Percentiles rank a stretch among this genome's conserved stretches.
These are phyloP conservation scores for Akanthomyces muscarius DNA, from an alignment of 2,329 filamentous ascomycete genomes.

Conservation along the genomic window DNA sequence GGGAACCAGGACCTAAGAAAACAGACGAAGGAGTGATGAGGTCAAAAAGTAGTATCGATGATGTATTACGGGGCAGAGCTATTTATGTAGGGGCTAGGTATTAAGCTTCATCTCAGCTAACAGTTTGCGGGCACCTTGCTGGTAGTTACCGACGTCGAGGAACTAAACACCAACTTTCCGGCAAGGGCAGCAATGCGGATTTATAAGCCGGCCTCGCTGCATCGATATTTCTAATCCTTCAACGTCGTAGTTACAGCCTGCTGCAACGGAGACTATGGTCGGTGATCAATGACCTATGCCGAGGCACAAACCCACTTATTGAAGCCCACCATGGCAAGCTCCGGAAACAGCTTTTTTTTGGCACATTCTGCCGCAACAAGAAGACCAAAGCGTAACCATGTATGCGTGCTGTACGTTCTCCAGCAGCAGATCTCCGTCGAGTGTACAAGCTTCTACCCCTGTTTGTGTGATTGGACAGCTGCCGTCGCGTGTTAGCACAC, in stretches of 20 bases:
- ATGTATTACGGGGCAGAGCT: background rate
- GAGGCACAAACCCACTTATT: conserved; percentile 2
- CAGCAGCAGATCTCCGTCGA: too few species aligned
- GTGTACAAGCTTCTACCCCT: too few species aligned
- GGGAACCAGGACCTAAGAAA: background rate
- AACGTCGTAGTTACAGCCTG: background rate
- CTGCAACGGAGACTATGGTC: background rate
- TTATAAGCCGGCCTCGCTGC: background rate
- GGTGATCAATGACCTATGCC: background rate
- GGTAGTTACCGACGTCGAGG: background rate
- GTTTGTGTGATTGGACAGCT: background rate
- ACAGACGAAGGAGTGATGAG: background rate
- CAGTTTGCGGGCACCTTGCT: background rate
- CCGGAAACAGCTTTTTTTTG: background rate
- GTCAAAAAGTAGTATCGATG: background rate
- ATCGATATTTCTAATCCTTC: background rate
- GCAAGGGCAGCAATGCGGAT: background rate
- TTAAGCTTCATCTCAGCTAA: background rate
- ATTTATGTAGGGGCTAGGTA: background rate
- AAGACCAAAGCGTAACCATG: too few species aligned
- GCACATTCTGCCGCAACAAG: background rate
- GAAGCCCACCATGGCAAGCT: background rate
- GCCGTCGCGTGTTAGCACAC: background rate
- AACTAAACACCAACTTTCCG: background rate
- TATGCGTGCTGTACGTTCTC: background rate